Conservation (phyloP, 495 filamentous ascomycete genomes). For the Aspergillus ostianus region DNA sequence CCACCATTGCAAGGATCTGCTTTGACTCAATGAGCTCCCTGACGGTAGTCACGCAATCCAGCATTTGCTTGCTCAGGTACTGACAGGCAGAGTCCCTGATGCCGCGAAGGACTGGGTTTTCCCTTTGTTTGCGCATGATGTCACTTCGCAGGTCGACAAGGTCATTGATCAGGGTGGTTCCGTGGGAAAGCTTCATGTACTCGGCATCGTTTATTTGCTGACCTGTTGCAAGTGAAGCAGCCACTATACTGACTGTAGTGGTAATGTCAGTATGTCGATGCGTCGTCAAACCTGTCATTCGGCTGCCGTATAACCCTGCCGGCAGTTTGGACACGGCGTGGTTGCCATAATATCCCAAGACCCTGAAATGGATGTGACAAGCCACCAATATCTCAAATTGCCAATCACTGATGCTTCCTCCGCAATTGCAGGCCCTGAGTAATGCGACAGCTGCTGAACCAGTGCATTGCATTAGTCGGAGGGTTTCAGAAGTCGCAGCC, state of each 20-base stretch:
- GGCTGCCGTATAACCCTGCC: slow-evolving; percentile 20
- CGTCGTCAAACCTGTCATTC: slow-evolving; percentile 15
- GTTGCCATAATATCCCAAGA: slow-evolving; percentile 22
- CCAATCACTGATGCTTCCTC: too few relatives aligned
- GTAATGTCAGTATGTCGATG: slow-evolving; percentile 23
- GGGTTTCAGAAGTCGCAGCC: too few relatives aligned
- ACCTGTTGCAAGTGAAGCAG: slow-evolving; percentile 18
- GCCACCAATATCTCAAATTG: neutral
- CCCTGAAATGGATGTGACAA: slow-evolving; percentile 17
- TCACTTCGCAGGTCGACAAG: slow-evolving; percentile 24
- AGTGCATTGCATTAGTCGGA: too few relatives aligned
- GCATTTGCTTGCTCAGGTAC: slow-evolving; percentile 11
- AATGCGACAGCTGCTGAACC: too few relatives aligned
- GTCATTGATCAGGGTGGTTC: slow-evolving; percentile 18
- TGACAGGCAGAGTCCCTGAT: slow-evolving; percentile 16
- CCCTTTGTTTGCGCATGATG: slow-evolving; percentile 20
- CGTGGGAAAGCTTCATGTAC: slow-evolving; percentile 10
- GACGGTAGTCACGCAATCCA: too few relatives aligned
- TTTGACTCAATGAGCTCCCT: slow-evolving; percentile 8
- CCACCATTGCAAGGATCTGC: slow-evolving; percentile 11
- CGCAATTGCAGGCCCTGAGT: too few relatives aligned
- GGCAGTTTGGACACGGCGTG: slow-evolving; percentile 14
- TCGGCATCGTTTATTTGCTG: slow-evolving; percentile 7
- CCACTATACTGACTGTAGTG: slow-evolving; percentile 8
- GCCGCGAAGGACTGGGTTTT: slow-evolving; percentile 22